A percentile compares a stretch with the other conserved stretches of the same genome.
phyloP scores from a whole-genome alignment of 768 basidiomycete species.

The Gyrodon lividus region DNA sequence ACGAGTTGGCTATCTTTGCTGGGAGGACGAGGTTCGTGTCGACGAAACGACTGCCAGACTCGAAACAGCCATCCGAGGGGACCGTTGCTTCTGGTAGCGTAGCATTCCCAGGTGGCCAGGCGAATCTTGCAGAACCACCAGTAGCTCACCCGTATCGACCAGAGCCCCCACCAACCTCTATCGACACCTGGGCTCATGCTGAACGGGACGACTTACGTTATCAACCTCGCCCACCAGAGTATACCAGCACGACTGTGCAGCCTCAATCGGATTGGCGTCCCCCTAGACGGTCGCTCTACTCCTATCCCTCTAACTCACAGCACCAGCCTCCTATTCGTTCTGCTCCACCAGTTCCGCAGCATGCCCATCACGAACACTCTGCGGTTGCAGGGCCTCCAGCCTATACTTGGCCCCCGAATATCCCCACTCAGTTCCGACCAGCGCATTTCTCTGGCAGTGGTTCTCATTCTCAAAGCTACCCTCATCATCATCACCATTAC shows the following conservation, averaged over 20 bases:
- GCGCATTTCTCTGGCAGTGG: conserved; percentile 11
- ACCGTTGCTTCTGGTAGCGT: conserved; percentile 1
- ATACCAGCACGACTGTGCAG: conserved; percentile 1
- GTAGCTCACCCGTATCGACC: conserved; percentile 12
- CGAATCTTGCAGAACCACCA: conserved; percentile 2
- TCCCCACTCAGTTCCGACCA: conserved; percentile 6
- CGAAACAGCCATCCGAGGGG: conserved; percentile 10
- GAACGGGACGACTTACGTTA: conserved; percentile 18
- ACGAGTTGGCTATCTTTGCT: conserved; percentile 68
- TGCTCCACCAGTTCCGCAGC: conserved; percentile 11
- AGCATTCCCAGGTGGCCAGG: neutral
- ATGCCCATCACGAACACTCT: conserved; percentile 17
- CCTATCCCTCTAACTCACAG: conserved; percentile 24
- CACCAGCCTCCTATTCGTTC: too few species aligned
- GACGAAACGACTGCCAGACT: conserved; percentile 35
- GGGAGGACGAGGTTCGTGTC: conserved; percentile 66
- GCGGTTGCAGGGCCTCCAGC: conserved; percentile 14
- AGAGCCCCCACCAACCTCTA: conserved; percentile 13
- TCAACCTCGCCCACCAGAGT: conserved; percentile 6
- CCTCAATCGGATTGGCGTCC: conserved; percentile 29
- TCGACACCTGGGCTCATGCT: conserved; percentile 13
- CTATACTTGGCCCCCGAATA: conserved; percentile 14
- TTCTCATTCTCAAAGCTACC: conserved; percentile 9
- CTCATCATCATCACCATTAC: conserved; percentile 21
- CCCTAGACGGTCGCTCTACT: conserved; percentile 26